Percentiles rank a stretch among this genome's conserved stretches.
Evolutionary conservation across 768 basidiomycete genomes (phyloP).

Genomic region (Cystobasidium tubakii): DNA sequence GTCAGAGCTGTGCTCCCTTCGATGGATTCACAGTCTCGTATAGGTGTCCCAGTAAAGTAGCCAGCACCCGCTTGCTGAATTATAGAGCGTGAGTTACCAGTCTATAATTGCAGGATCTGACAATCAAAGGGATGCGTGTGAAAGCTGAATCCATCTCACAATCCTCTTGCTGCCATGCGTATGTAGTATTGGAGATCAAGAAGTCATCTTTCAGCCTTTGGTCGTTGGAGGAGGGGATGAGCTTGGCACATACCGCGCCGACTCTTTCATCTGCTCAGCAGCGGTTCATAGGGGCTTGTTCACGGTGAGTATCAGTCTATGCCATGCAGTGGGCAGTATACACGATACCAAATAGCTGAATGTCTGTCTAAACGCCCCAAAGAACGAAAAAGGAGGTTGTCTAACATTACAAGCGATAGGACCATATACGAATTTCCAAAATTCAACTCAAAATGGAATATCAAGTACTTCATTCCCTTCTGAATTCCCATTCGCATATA

Average conservation of each 20-base stretch:
- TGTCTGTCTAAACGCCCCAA: conserved; percentile 58
- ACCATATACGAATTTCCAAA: conserved; percentile 65
- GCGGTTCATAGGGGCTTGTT: conserved; percentile 68
- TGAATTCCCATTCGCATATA: conserved; percentile 66
- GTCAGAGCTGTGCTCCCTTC: conserved; percentile 21
- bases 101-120: too few relatives aligned
- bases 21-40: conserved; percentile 31
- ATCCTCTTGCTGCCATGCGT: conserved; percentile 66
- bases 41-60: conserved; percentile 30
- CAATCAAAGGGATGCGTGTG: too few relatives aligned
- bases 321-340: neutral
- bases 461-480: conserved; percentile 68
- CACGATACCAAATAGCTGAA: conserved; percentile 9
- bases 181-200: conserved; percentile 63
- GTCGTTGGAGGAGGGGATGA: conserved; percentile 79
- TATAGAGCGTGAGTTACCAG: conserved; percentile 32
- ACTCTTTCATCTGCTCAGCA: conserved; percentile 76
- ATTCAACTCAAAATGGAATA: conserved; percentile 60
- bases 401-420: conserved; percentile 64
- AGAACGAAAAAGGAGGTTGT: conserved; percentile 66
- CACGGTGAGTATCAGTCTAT: conserved; percentile 14
- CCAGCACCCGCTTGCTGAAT: conserved; percentile 16
- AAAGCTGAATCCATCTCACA: too few relatives aligned
- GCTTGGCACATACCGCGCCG: conserved; percentile 68
- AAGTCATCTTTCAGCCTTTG: conserved; percentile 64